These are phyloP conservation scores for Candida lessepsii DNA, from an alignment of 805 yeast genomes.

Conservation along the genomic window DNA sequence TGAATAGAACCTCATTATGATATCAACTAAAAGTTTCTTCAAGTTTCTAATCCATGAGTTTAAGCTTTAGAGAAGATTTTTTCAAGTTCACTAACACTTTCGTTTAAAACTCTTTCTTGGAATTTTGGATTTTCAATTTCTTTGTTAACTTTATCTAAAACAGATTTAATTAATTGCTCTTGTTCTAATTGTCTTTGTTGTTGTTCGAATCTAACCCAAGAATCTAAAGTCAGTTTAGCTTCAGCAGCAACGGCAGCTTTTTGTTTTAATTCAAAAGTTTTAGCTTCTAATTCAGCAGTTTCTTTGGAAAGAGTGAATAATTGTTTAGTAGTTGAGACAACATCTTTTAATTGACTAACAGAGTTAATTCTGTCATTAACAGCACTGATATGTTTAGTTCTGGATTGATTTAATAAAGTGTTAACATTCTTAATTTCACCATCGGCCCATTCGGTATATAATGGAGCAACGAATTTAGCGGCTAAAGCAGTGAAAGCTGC, in stretches of 20 bases:
- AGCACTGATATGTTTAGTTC: constrained; percentile 86
- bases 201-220: constrained; percentile 98
- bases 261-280: constrained; percentile 91
- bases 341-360: constrained; percentile 87
- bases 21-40: too few species aligned
- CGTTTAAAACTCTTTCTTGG: constrained; percentile 89
- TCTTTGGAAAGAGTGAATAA: constrained; percentile 94
- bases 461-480: constrained; percentile 89
- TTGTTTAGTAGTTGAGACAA: constrained; percentile 85
- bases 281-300: constrained; percentile 93
- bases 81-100: constrained; percentile 91
- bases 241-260: constrained; percentile 80
- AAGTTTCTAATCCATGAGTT: neutral
- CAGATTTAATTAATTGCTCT: constrained; percentile 82
- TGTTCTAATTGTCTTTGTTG: constrained; percentile 96
- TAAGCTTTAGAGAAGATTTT: constrained; percentile 58
- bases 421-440: constrained; percentile 79
- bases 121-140: constrained; percentile 84
- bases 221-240: constrained; percentile 94
- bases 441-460: constrained; percentile 92
- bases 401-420: constrained; percentile 79
- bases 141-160: constrained; percentile 83
- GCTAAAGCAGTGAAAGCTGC: constrained; percentile 69
- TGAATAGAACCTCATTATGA: neutral
- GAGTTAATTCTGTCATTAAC: constrained; percentile 89